phyloP scores from a whole-genome alignment of 495 filamentous ascomycete genomes.

The Hyaloscypha variabilis region DNA sequence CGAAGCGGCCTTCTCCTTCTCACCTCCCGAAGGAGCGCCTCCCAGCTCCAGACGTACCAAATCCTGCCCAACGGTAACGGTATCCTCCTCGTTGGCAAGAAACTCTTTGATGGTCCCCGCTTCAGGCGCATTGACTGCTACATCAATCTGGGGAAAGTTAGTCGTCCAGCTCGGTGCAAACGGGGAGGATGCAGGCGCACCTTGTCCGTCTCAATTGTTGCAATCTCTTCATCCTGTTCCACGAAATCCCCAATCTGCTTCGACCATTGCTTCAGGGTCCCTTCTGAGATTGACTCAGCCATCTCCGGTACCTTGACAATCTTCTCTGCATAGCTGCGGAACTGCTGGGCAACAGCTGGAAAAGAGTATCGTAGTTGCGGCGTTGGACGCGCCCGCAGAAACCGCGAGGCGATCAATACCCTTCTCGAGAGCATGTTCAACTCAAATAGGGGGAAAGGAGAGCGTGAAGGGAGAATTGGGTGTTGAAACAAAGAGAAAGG shows the following conservation, averaged over 20 bases:
- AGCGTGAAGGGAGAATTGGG: conserved; percentile 7
- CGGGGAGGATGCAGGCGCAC: conserved; percentile 45
- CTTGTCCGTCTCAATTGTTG: conserved; percentile 99
- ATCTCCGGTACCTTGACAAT: conserved; percentile 95
- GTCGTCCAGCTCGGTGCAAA: conserved; percentile 14
- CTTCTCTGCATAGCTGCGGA: conserved; percentile 68
- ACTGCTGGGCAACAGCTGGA: conserved; percentile 48
- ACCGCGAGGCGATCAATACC: conserved; percentile 49
- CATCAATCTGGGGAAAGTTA: conserved; percentile 20
- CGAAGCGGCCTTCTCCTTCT: conserved; percentile 52
- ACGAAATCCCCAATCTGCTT: conserved; percentile 96
- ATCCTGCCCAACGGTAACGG: conserved; percentile 92
- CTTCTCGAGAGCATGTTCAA: conserved; percentile 52
- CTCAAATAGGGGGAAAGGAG: conserved; percentile 14
- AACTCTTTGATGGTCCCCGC: conserved; percentile 91
- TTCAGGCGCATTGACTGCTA: conserved; percentile 74
- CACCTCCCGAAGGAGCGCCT: conserved; percentile 53
- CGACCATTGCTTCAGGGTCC: conserved; percentile 92
- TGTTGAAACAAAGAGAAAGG: conserved; percentile 9
- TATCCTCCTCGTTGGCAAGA: conserved; percentile 92
- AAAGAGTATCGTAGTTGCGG: conserved; percentile 41
- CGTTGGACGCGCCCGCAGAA: conserved; percentile 43
- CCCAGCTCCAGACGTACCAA: conserved; percentile 83
- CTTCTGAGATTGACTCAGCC: conserved; percentile 98
- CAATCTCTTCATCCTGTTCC: conserved; percentile 95